These are phyloP conservation scores for Curvularia eragrostidis DNA, from an alignment of 2,329 filamentous ascomycete species.

Conservation along the genomic window DNA sequence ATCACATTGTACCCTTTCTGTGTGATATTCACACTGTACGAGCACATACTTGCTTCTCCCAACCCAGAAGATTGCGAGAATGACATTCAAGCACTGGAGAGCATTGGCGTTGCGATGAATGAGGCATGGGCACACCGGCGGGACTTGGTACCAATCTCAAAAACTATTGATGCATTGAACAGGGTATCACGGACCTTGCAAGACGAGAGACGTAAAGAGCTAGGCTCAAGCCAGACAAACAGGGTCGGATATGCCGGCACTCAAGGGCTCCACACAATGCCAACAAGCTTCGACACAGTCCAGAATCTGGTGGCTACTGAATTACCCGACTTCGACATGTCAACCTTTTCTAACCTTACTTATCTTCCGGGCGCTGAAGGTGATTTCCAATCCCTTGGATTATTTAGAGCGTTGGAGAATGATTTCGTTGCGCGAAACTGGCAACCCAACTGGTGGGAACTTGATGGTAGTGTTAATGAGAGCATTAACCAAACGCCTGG, in stretches of 20 bases:
- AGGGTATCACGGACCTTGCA: constrained; percentile 37
- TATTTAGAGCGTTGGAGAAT: constrained; percentile 40
- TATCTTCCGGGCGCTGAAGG: constrained; percentile 26
- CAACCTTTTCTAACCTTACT: constrained; percentile 28
- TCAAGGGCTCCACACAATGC: not conserved
- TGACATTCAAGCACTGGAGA: constrained; percentile 34
- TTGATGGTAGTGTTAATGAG: constrained; percentile 16
- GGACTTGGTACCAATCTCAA: constrained; percentile 32
- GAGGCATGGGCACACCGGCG: constrained; percentile 17
- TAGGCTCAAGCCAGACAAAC: not conserved
- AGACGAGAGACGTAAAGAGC: constrained; percentile 24
- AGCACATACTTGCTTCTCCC: constrained; percentile 33
- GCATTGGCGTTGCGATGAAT: constrained; percentile 32
- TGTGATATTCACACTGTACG: constrained; percentile 41
- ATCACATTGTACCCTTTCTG: constrained; percentile 42
- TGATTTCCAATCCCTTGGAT: constrained; percentile 32
- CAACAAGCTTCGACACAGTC: constrained; percentile 15
- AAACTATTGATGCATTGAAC: constrained; percentile 41
- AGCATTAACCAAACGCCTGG: constrained; percentile 3
- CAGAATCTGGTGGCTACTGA: constrained; percentile 20
- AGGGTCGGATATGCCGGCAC: not conserved
- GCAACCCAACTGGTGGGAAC: constrained; percentile 41
- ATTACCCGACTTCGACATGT: constrained; percentile 25
- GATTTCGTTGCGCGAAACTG: constrained; percentile 41
- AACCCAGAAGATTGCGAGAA: constrained; percentile 33